Base-by-base conservation (phyloP, 768 basidiomycete genomes). In the Dacryopinax primogenitus region DNA sequence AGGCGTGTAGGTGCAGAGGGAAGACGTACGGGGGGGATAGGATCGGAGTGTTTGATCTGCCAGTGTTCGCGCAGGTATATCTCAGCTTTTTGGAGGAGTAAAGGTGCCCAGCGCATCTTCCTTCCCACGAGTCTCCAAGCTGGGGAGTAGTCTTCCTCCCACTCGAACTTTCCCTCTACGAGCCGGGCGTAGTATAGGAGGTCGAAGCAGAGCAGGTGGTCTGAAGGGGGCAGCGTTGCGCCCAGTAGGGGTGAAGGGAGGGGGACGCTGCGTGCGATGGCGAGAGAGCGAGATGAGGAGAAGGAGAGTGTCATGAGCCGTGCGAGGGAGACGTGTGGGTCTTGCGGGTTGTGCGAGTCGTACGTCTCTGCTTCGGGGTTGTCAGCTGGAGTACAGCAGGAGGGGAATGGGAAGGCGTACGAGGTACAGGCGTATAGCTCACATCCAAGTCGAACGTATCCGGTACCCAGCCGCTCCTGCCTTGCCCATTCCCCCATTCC, bases 151-250 rank as follows among this genome's bases (percentile, higher is more conserved):
- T 67, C 66, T 66, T 66, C 62, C 65, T 72, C 70, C 32, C 70
- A 68, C 63, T 71, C 70, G 28, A 30, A 11, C 13, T 30, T 30
- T 13, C 30, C 21, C 51, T 4, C 32, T 30, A 11, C 51, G 26
- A 65, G 35, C 23, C 37, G 36, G 33, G 58, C 64, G 44, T 63
- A 70, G 63, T 69, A 70, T 16, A 70, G 62, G 26, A 65, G 41
- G 63, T 71, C 69, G 58, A 68, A 67, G 64, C 67, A 68, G 18
- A 69, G 58, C 18, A 71, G 44, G 26, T 71, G 70, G 26, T 71
- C 67, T 33, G 70, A 70, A 6, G 70, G 70, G 1, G 62, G 68
- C 36, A 67, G 70, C 23, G 68, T 67, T 44, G 51, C 32, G 4
- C 26, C 26, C 26, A 23, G 15, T 30, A 3, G 4, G 4, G 11